A percentile compares a stretch with the other conserved stretches of the same genome.
Conservation (phyloP, 164 flowering plant genomes). For the Nelumbo lutea region DNA sequence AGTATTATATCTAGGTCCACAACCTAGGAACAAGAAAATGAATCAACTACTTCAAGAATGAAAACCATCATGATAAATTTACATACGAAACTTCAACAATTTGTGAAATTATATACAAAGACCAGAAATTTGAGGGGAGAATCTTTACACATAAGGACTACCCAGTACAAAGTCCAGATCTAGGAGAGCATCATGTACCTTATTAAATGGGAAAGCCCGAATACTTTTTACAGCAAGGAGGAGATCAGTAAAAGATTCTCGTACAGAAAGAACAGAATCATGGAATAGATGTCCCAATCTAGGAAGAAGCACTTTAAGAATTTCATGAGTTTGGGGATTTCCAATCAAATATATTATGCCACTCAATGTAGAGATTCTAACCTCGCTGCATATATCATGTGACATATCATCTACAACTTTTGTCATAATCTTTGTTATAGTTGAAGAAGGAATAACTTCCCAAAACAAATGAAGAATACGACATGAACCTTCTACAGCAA, state of each 20-base stretch:
- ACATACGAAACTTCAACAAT: neutral
- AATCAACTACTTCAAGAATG: neutral
- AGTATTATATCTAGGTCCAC: constrained; percentile 61
- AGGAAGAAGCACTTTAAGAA: constrained; percentile 89
- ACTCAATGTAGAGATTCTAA: constrained; percentile 72
- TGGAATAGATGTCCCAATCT: constrained; percentile 63
- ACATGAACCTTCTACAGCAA: constrained; percentile 93
- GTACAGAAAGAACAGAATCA: constrained; percentile 54
- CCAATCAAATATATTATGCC: constrained; percentile 84
- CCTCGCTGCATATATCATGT: constrained; percentile 58
- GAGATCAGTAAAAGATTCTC: constrained; percentile 62
- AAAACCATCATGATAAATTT: neutral
- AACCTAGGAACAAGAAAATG: constrained; percentile 46
- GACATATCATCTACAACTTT: constrained; percentile 71
- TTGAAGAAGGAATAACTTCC: constrained; percentile 85
- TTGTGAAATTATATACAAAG: neutral
- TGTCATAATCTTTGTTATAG: constrained; percentile 62
- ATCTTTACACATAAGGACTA: constrained; percentile 3
- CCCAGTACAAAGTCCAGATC: constrained; percentile 1
- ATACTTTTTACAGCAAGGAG: constrained; percentile 65
- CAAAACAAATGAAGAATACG: constrained; percentile 83
- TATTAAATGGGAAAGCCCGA: constrained; percentile 67
- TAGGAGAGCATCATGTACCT: constrained; percentile 40
- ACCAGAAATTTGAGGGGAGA: neutral
- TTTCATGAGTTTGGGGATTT: constrained; percentile 89